These are phyloP conservation scores for Cercophora samala DNA, from an alignment of 495 filamentous ascomycete species.

Conservation along the genomic window DNA sequence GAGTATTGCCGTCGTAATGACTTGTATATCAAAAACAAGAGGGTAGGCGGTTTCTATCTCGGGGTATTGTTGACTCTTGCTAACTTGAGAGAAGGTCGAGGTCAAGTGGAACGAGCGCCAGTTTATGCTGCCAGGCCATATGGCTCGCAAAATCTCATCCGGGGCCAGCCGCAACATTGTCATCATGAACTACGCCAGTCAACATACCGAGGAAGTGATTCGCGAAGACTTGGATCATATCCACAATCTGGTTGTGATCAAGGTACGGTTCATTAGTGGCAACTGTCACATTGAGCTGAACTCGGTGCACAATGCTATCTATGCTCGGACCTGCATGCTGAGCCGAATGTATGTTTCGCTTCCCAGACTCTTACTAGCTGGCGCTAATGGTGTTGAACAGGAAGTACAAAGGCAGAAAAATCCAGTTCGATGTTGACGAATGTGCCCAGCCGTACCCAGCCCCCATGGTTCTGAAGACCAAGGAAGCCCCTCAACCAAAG, in stretches of 20 bases:
- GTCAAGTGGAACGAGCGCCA: slow-evolving; percentile 71
- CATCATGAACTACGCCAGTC: slow-evolving; percentile 54
- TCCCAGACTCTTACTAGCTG: neutral
- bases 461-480: slow-evolving; percentile 26
- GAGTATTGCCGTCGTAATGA: slow-evolving; percentile 63
- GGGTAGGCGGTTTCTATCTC: slow-evolving; percentile 47
- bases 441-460: slow-evolving; percentile 59
- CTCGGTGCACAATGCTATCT: slow-evolving; percentile 72
- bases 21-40: slow-evolving; percentile 64
- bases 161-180: slow-evolving; percentile 80
- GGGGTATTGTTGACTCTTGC: neutral
- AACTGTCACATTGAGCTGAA: slow-evolving; percentile 69
- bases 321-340: slow-evolving; percentile 75
- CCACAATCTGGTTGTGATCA: slow-evolving; percentile 70
- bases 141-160: slow-evolving; percentile 60
- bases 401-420: slow-evolving; percentile 68
- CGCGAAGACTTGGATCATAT: slow-evolving; percentile 80
- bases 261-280: slow-evolving; percentile 54
- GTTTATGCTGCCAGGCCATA: slow-evolving; percentile 63
- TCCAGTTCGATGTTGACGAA: slow-evolving; percentile 72
- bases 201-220: slow-evolving; percentile 61
- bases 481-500: slow-evolving; percentile 36
- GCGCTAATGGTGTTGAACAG: slow-evolving; percentile 25
- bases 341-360: slow-evolving; percentile 50
- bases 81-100: slow-evolving; percentile 51